These are phyloP conservation scores for Candida morakotiae DNA, from an alignment of 805 yeast genomes.

Conservation along the genomic window DNA sequence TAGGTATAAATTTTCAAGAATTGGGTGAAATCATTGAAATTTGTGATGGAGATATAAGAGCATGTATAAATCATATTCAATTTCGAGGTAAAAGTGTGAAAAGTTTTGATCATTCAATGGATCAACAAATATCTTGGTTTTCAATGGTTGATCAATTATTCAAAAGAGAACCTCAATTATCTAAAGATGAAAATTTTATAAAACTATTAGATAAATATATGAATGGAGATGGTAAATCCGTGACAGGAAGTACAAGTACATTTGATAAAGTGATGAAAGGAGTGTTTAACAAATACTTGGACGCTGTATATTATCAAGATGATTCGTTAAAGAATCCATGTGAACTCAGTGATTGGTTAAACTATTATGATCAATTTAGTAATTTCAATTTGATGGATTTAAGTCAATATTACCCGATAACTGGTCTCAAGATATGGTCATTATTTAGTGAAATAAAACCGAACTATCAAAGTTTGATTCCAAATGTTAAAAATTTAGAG, in stretches of 20 bases:
- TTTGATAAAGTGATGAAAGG: slow-evolving; percentile 67
- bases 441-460: slow-evolving; percentile 59
- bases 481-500: slow-evolving; percentile 29
- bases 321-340: slow-evolving; percentile 57
- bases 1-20: slow-evolving; percentile 44
- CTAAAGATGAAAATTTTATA: slow-evolving; percentile 46
- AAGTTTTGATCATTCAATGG: slow-evolving; percentile 39
- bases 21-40: slow-evolving; percentile 64
- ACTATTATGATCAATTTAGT: slow-evolving; percentile 59
- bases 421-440: slow-evolving; percentile 59
- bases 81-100: slow-evolving; percentile 35
- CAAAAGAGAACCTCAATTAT: slow-evolving; percentile 41
- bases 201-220: slow-evolving; percentile 45
- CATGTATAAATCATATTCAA: slow-evolving; percentile 79
- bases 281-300: slow-evolving; percentile 64
- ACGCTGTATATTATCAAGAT: slow-evolving; percentile 57
- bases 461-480: slow-evolving; percentile 19
- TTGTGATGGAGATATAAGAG: slow-evolving; percentile 80
- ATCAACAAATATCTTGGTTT: slow-evolving; percentile 64
- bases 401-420: slow-evolving; percentile 50
- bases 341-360: slow-evolving; percentile 70
- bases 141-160: slow-evolving; percentile 60
- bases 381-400: slow-evolving; percentile 25
- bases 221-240: slow-evolving; percentile 32
- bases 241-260: slow-evolving; percentile 32